These are phyloP conservation scores for Sphaerulina vaccinii DNA, from an alignment of 2,329 filamentous ascomycete genomes.

Conservation along the genomic window DNA sequence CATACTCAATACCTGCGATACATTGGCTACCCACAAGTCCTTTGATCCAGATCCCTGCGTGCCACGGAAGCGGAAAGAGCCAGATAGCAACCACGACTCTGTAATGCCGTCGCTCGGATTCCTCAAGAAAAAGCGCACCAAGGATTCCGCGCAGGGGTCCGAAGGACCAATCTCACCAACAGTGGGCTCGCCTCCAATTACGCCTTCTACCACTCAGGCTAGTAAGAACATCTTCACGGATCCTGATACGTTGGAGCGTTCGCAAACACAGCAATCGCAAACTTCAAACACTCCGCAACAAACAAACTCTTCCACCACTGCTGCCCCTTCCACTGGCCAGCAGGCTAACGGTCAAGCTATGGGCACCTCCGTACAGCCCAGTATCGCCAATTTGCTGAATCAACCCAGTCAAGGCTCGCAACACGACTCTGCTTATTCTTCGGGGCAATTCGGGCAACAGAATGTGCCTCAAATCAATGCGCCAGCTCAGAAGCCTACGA, in stretches of 20 bases:
- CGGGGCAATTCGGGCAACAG: constrained; percentile 39
- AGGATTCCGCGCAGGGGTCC: constrained; percentile 65
- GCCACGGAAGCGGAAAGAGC: constrained; percentile 27
- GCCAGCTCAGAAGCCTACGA: constrained; percentile 31
- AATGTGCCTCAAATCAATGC: constrained; percentile 39
- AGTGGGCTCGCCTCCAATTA: constrained; percentile 36
- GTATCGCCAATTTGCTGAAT: constrained; percentile 82
- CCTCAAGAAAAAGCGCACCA: constrained; percentile 98
- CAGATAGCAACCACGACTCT: constrained; percentile 16
- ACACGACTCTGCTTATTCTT: constrained; percentile 38
- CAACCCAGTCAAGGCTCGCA: constrained; percentile 44
- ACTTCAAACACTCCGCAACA: constrained; percentile 40
- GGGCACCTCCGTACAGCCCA: constrained; percentile 65
- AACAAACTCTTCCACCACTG: constrained; percentile 27
- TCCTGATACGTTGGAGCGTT: constrained; percentile 33
- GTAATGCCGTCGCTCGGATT: constrained; percentile 92
- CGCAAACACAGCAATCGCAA: constrained; percentile 24
- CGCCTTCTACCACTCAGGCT: constrained; percentile 50
- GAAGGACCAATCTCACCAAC: constrained; percentile 63
- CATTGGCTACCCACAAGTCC: constrained; percentile 22
- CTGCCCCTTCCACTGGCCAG: constrained; percentile 8
- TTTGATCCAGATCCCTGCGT: constrained; percentile 22
- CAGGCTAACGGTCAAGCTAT: constrained; percentile 21
- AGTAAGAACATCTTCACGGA: constrained; percentile 30
- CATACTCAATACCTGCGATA: constrained; percentile 15